These are phyloP conservation scores for Suillus occidentalis DNA, from an alignment of 768 basidiomycete genomes.

Conservation along the genomic window DNA sequence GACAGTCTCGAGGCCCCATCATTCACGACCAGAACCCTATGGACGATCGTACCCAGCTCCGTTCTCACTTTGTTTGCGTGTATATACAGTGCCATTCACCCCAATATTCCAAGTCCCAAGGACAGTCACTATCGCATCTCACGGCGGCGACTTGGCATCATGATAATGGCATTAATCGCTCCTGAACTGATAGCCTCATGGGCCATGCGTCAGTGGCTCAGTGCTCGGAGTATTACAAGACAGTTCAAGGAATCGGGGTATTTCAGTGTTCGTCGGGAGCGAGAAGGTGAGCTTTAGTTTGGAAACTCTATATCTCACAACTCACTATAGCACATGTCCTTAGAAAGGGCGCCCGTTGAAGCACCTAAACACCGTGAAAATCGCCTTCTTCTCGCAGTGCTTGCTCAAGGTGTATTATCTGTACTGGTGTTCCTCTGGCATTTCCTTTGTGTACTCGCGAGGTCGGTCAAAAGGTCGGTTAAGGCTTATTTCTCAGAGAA, in stretches of 20 bases:
- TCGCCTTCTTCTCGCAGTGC: neutral
- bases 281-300: neutral
- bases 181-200: neutral
- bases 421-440: neutral
- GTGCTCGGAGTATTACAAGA: neutral
- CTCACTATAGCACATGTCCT: neutral
- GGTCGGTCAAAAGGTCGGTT: neutral
- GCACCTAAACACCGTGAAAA: neutral
- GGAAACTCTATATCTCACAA: neutral
- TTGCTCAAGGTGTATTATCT: neutral
- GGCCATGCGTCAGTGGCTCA: slow-evolving; percentile 20
- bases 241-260: neutral
- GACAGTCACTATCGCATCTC: neutral
- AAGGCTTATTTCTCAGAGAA: neutral
- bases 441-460: neutral
- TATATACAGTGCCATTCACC: slow-evolving; percentile 27
- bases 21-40: slow-evolving; percentile 18
- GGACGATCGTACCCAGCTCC: slow-evolving; percentile 14
- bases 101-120: slow-evolving; percentile 20
- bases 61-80: slow-evolving; percentile 25
- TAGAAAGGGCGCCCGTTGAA: neutral
- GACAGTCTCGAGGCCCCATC: neutral
- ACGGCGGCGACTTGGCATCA: neutral
- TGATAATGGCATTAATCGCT: neutral
- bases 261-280: neutral